These are phyloP conservation scores for Vanrija sp. DNA, from an alignment of 1,284 basidiomycete species.

Conservation along the genomic window DNA sequence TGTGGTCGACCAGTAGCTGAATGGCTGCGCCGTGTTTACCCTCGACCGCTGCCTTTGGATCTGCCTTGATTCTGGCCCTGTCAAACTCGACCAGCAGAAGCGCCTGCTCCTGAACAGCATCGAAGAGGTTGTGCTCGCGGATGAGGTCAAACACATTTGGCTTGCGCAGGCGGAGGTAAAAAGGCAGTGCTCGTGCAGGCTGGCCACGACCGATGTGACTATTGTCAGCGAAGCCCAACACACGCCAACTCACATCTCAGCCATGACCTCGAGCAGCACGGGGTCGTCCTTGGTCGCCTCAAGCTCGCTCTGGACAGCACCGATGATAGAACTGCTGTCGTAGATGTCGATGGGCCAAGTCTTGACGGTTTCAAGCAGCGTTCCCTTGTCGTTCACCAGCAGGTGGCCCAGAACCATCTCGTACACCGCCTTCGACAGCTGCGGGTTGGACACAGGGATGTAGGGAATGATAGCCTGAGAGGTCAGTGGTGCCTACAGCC, in stretches of 20 bases:
- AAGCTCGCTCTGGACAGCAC: conserved; percentile 78
- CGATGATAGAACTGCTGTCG: conserved; percentile 77
- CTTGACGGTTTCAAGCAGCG: conserved; percentile 70
- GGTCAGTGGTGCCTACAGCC: not conserved
- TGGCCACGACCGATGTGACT: conserved; percentile 83
- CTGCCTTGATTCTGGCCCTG: conserved; percentile 66
- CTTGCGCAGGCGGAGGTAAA: conserved; percentile 76
- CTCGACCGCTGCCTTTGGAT: conserved; percentile 17
- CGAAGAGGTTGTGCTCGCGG: conserved; percentile 88
- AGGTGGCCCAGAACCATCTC: conserved; percentile 92
- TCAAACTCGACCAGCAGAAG: conserved; percentile 91
- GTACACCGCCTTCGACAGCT: conserved; percentile 79
- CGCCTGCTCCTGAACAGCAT: conserved; percentile 89
- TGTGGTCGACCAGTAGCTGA: conserved; percentile 84
- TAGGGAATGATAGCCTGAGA: conserved; percentile 77
- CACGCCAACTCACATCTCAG: conserved; percentile 62
- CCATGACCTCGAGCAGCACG: conserved; percentile 82
- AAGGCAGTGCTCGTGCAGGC: conserved; percentile 88
- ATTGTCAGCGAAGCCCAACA: conserved; percentile 51
- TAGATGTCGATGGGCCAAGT: conserved; percentile 91
- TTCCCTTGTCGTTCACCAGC: conserved; percentile 67
- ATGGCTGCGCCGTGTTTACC: conserved; percentile 63
- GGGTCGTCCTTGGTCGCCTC: conserved; percentile 60
- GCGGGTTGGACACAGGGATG: conserved; percentile 77
- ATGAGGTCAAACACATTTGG: conserved; percentile 94